Percentiles rank a stretch among this genome's conserved stretches.
Evolutionary conservation across 768 basidiomycete genomes (phyloP).

Genomic region (Lactifluus volemus): DNA sequence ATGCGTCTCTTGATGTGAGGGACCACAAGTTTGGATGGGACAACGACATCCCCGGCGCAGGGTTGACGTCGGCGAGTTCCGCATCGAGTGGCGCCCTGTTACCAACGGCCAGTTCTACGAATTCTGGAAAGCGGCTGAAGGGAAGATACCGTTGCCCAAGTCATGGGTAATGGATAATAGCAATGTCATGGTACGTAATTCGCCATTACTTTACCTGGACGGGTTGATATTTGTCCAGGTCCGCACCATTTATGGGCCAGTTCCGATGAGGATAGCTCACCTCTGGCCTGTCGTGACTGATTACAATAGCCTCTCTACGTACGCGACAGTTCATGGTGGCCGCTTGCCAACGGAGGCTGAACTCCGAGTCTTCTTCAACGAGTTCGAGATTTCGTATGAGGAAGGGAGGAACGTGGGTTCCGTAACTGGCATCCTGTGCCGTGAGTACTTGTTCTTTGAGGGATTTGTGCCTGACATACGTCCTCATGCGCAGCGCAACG

Average conservation of each 20-base stretch:
- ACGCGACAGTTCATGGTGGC: slow-evolving; percentile 83
- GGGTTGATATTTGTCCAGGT: slow-evolving; percentile 34
- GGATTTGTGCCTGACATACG: slow-evolving; percentile 2
- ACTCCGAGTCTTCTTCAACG: slow-evolving; percentile 68
- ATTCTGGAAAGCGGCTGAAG: slow-evolving; percentile 47
- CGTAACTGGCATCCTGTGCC: slow-evolving; percentile 91
- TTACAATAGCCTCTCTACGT: slow-evolving; percentile 69
- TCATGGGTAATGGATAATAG: slow-evolving; percentile 62
- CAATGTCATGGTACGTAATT: slow-evolving; percentile 37
- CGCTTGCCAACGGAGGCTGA: slow-evolving; percentile 89
- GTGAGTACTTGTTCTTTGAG: slow-evolving; percentile 36
- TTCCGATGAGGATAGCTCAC: slow-evolving; percentile 64
- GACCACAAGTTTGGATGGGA: slow-evolving; percentile 89
- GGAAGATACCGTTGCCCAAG: slow-evolving; percentile 46
- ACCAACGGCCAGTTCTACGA: slow-evolving; percentile 81
- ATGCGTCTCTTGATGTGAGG: slow-evolving; percentile 31
- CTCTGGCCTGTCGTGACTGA: slow-evolving; percentile 84
- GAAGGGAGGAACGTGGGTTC: slow-evolving; percentile 81
- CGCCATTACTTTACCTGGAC: background rate
- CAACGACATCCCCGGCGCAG: slow-evolving; percentile 63
- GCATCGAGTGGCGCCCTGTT: slow-evolving; percentile 77
- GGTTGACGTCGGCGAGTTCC: slow-evolving; percentile 59
- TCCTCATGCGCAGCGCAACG: slow-evolving; percentile 45
- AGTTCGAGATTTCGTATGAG: slow-evolving; percentile 63
- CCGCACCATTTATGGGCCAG: slow-evolving; percentile 80